These are phyloP conservation scores for Isatis tinctoria DNA, from an alignment of 345 rosid genomes.

Conservation along the genomic window DNA sequence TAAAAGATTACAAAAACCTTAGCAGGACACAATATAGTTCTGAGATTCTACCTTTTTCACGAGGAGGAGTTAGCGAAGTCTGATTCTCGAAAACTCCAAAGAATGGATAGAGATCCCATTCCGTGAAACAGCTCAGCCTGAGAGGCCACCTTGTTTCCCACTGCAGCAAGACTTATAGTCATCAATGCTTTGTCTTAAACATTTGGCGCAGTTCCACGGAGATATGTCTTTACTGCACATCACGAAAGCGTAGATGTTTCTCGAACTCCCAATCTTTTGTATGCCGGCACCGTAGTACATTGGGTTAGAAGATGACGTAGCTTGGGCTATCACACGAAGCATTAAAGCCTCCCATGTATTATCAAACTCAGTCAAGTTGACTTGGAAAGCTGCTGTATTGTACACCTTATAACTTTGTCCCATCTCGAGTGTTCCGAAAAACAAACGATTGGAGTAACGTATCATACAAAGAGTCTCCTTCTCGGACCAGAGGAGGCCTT, in stretches of 20 bases:
- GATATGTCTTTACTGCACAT: background rate
- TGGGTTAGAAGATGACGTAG: constrained; percentile 3
- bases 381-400: background rate
- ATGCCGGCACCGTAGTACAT: background rate
- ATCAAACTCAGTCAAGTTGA: background rate
- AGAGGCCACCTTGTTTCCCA: background rate
- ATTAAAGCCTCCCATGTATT: constrained; percentile 2
- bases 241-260: background rate
- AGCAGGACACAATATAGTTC: background rate
- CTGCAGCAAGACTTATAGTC: background rate
- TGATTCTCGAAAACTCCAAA: background rate
- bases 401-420: background rate
- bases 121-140: background rate
- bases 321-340: constrained; percentile 8
- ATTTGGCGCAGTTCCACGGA: background rate
- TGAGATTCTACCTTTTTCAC: background rate
- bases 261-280: background rate
- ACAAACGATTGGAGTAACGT: constrained; percentile 35
- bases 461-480: constrained; percentile 23
- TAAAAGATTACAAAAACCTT: background rate
- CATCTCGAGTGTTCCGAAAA: background rate
- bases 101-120: background rate
- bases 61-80: background rate
- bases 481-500: constrained; percentile 29
- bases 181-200: background rate